Percentiles rank a stretch among this genome's conserved stretches.
Evolutionary conservation across 768 basidiomycete species (phyloP).

Genomic region (Infundibulicybe gibba): DNA sequence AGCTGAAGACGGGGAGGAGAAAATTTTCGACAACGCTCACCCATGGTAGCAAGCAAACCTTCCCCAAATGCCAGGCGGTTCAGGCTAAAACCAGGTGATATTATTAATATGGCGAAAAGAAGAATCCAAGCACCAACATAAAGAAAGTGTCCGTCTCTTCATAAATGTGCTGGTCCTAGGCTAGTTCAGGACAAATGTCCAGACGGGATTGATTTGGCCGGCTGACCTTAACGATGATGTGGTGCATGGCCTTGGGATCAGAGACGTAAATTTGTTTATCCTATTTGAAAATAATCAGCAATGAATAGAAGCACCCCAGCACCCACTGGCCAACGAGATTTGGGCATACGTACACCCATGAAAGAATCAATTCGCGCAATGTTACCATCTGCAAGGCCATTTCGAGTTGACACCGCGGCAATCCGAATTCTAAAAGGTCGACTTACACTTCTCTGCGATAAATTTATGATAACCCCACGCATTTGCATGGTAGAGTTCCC

Average conservation of each 20-base stretch:
- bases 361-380: neutral
- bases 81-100: neutral
- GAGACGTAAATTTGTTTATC: slow-evolving; percentile 26
- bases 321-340: too few relatives aligned
- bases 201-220: slow-evolving; percentile 9
- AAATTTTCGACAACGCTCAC: slow-evolving; percentile 1
- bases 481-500: neutral
- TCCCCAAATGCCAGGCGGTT: slow-evolving; percentile 1
- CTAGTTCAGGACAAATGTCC: neutral
- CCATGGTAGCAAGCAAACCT: slow-evolving; percentile 4
- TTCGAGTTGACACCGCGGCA: neutral
- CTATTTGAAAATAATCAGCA: slow-evolving; percentile 3
- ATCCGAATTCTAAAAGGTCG: neutral
- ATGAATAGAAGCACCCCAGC: neutral
- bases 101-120: neutral
- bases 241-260: slow-evolving; percentile 32
- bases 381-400: neutral
- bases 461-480: neutral
- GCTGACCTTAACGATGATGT: slow-evolving; percentile 32
- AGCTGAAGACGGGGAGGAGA: neutral
- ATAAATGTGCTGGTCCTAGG: slow-evolving; percentile 19
- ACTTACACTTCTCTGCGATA: neutral
- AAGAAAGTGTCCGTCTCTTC: slow-evolving; percentile 33
- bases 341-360: neutral
- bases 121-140: slow-evolving; percentile 11